Conservation (phyloP, 768 basidiomycete genomes). For the Udeniomyces megalosporus region DNA sequence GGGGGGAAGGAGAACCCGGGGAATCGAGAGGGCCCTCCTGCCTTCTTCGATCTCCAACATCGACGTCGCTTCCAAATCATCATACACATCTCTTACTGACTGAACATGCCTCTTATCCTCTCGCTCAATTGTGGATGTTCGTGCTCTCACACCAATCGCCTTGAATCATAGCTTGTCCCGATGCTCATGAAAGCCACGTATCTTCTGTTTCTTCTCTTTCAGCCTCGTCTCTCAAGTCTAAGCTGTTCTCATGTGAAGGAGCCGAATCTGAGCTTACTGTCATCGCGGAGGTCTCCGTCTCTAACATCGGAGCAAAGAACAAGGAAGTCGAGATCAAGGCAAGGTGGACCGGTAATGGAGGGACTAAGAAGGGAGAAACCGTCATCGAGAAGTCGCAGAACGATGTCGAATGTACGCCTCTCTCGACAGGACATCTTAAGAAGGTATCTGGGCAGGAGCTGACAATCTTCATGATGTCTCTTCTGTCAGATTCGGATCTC, state of each 20-base stretch:
- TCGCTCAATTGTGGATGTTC: slow-evolving; percentile 9
- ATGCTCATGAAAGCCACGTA: not conserved
- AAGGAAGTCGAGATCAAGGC: slow-evolving; percentile 36
- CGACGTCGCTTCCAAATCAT: too few species aligned
- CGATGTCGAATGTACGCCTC: slow-evolving; percentile 6
- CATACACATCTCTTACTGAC: not conserved
- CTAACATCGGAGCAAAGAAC: slow-evolving; percentile 25
- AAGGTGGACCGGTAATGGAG: slow-evolving; percentile 26
- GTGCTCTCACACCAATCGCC: not conserved
- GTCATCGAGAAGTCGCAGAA: not conserved
- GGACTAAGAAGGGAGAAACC: not conserved
- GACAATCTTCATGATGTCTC: not conserved
- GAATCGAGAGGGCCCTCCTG: too few species aligned
- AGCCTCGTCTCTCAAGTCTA: slow-evolving; percentile 62
- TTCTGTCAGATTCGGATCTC: slow-evolving; percentile 4
- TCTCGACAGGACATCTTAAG: not conserved
- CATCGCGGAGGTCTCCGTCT: slow-evolving; percentile 20
- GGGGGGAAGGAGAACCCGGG: too few species aligned
- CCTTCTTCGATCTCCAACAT: too few species aligned
- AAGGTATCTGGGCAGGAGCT: not conserved
- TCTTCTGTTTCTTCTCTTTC: not conserved
- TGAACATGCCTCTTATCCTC: not conserved
- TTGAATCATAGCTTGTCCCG: not conserved
- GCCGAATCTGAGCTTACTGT: slow-evolving; percentile 18
- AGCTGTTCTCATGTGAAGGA: slow-evolving; percentile 39